Evolutionary conservation across 306 rosid genomes (phyloP).

Genomic region (Glycine soja): DNA sequence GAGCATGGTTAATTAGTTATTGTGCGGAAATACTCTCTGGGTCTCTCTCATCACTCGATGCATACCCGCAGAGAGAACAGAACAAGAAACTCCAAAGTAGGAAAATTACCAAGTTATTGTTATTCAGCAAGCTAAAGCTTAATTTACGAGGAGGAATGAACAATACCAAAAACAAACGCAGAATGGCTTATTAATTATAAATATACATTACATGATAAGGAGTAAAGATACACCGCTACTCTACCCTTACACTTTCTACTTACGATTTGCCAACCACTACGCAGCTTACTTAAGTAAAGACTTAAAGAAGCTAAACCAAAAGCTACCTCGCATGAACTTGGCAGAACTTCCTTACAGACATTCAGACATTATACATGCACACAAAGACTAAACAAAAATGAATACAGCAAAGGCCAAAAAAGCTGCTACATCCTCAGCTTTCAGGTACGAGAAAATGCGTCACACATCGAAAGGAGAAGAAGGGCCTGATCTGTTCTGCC

Average conservation of each 20-base stretch:
- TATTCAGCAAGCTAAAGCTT: conserved; percentile 13
- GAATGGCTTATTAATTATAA: conserved; percentile 24
- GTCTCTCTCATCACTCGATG: too few species aligned
- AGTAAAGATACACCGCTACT: conserved; percentile 37
- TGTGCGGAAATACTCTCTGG: neutral
- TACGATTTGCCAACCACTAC: conserved; percentile 39
- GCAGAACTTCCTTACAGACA: conserved; percentile 13
- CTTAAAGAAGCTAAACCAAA: conserved; percentile 5
- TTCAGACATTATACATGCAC: conserved; percentile 15
- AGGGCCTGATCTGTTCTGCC: conserved; percentile 65
- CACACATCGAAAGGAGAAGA: conserved; percentile 87
- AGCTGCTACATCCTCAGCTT: conserved; percentile 16
- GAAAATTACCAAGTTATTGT: neutral
- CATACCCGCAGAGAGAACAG: too few species aligned
- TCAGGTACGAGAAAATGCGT: neutral
- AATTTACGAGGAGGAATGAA: neutral
- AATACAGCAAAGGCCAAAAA: conserved; percentile 42
- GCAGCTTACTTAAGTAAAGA: conserved; percentile 14
- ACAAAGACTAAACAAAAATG: conserved; percentile 43
- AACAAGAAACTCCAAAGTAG: too few species aligned
- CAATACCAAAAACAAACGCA: conserved; percentile 2
- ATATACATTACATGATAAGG: conserved; percentile 35
- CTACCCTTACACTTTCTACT: conserved; percentile 42
- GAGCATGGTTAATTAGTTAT: neutral
- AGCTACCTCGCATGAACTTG: conserved; percentile 12